Evolutionary conservation across 2,329 filamentous ascomycete species (phyloP).

Genomic region (Colletotrichum somersetense): DNA sequence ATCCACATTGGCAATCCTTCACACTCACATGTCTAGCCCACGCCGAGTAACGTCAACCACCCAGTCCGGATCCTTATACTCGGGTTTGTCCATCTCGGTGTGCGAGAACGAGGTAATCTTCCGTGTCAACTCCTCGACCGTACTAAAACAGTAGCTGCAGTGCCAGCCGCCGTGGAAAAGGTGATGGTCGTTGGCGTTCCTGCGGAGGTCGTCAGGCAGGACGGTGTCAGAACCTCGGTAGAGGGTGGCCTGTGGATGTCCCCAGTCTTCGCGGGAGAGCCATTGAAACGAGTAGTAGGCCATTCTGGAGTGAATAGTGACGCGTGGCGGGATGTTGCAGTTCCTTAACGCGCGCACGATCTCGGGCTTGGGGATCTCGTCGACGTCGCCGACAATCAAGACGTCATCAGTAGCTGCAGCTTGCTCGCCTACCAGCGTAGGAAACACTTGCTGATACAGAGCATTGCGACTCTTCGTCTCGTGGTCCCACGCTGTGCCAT

Average conservation of each 20-base stretch:
- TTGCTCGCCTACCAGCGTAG: conserved; percentile 56
- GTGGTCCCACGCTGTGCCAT: conserved; percentile 59
- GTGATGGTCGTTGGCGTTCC: conserved; percentile 57
- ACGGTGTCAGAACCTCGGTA: conserved; percentile 63
- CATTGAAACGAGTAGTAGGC: conserved; percentile 72
- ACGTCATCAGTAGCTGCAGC: conserved; percentile 64
- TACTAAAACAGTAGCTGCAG: conserved; percentile 72
- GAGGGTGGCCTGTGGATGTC: conserved; percentile 71
- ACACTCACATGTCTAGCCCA: conserved; percentile 57
- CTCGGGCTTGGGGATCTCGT: conserved; percentile 69
- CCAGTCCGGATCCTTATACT: conserved; percentile 54
- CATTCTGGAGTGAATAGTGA: conserved; percentile 64
- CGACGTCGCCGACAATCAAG: conserved; percentile 70
- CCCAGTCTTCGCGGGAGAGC: conserved; percentile 62
- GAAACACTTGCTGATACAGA: conserved; percentile 69
- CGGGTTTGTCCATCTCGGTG: conserved; percentile 51
- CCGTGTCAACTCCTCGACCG: conserved; percentile 65
- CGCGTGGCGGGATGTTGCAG: conserved; percentile 65
- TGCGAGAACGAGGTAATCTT: conserved; percentile 65
- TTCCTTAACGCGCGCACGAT: conserved; percentile 62
- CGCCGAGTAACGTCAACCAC: conserved; percentile 57
- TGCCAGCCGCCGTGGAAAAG: conserved; percentile 68
- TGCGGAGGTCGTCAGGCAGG: conserved; percentile 65
- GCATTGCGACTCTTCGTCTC: conserved; percentile 68
- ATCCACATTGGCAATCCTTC: conserved; percentile 47